Conservation (phyloP, 371 early-diverging fungal genomes). For the Zopfochytrium polystomum region DNA sequence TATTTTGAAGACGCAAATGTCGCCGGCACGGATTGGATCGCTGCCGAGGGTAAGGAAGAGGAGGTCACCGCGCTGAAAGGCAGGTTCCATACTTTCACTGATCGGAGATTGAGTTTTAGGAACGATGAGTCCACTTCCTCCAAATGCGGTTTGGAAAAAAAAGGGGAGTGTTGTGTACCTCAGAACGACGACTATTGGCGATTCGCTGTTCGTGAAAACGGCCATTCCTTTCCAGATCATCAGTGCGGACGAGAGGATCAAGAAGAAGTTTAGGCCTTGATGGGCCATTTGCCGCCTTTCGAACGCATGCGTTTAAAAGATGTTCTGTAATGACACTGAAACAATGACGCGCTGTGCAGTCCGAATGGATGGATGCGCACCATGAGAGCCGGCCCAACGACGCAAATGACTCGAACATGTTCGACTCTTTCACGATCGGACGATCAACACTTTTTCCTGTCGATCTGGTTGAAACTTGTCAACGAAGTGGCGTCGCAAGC, state of each 20-base stretch:
- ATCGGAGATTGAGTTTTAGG: not conserved
- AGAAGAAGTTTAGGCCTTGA: constrained; percentile 76
- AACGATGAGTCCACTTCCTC: not conserved
- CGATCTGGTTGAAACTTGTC: too few species aligned
- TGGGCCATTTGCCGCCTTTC: constrained; percentile 49
- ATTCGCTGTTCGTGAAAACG: constrained; percentile 86
- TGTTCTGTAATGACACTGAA: too few species aligned
- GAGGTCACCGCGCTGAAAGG: constrained; percentile 96
- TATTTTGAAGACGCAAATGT: constrained; percentile 96
- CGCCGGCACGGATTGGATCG: constrained; percentile 80
- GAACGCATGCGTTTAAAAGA: too few species aligned
- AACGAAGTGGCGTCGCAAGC: too few species aligned
- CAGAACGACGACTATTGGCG: constrained; percentile 96
- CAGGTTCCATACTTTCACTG: constrained; percentile 99
- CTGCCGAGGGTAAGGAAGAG: constrained; percentile 77
- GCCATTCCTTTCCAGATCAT: constrained; percentile 96
- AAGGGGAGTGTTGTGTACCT: constrained; percentile 10
- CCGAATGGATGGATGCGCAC: too few species aligned
- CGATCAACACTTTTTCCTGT: too few species aligned
- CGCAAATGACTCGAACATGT: too few species aligned
- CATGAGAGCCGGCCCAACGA: too few species aligned
- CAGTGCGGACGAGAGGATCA: constrained; percentile 85
- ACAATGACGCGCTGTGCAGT: too few species aligned
- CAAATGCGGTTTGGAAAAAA: not conserved
- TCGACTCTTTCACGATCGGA: too few species aligned